Percentiles rank a stretch among this genome's conserved stretches.
These are phyloP conservation scores for Bipolaris zeicola DNA, from an alignment of 2,329 filamentous ascomycete genomes.

Conservation along the genomic window DNA sequence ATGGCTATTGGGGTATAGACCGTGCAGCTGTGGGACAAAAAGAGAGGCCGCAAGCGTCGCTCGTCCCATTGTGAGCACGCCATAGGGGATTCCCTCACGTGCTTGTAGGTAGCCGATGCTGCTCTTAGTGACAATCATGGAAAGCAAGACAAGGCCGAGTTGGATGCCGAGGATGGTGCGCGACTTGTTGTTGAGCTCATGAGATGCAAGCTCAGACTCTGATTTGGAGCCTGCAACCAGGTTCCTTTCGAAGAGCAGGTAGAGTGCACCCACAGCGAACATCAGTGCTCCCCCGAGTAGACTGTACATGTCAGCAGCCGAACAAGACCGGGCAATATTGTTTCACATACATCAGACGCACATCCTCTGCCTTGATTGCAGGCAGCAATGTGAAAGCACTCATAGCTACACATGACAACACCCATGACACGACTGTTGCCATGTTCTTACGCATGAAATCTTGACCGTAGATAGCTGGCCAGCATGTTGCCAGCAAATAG, in stretches of 20 bases:
- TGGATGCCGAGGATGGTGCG: slow-evolving; percentile 69
- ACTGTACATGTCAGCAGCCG: slow-evolving; percentile 52
- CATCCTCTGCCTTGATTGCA: slow-evolving; percentile 81
- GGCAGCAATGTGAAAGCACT: slow-evolving; percentile 88
- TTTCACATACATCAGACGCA: slow-evolving; percentile 71
- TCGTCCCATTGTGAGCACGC: slow-evolving; percentile 90
- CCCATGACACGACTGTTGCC: slow-evolving; percentile 72
- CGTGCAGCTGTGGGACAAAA: slow-evolving; percentile 79
- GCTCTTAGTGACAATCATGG: slow-evolving; percentile 85
- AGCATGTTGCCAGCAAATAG: slow-evolving; percentile 76
- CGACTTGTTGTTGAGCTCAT: slow-evolving; percentile 55
- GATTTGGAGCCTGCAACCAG: slow-evolving; percentile 55
- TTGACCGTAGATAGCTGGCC: slow-evolving; percentile 76
- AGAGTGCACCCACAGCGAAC: slow-evolving; percentile 74
- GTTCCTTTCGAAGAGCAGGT: slow-evolving; percentile 77
- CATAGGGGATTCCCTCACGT: slow-evolving; percentile 80
- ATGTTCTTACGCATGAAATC: slow-evolving; percentile 72
- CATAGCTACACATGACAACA: slow-evolving; percentile 78
- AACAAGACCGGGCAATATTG: no score
- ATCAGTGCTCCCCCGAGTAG: slow-evolving; percentile 78
- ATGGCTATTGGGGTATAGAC: slow-evolving; percentile 78
- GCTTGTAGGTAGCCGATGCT: slow-evolving; percentile 85
- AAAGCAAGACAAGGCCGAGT: slow-evolving; percentile 77
- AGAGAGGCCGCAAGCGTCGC: slow-evolving; percentile 76
- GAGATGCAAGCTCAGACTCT: slow-evolving; percentile 33